A percentile compares a stretch with the other conserved stretches of the same genome.
These are phyloP conservation scores for Vicia faba DNA, from an alignment of 306 rosid genomes.

Conservation along the genomic window DNA sequence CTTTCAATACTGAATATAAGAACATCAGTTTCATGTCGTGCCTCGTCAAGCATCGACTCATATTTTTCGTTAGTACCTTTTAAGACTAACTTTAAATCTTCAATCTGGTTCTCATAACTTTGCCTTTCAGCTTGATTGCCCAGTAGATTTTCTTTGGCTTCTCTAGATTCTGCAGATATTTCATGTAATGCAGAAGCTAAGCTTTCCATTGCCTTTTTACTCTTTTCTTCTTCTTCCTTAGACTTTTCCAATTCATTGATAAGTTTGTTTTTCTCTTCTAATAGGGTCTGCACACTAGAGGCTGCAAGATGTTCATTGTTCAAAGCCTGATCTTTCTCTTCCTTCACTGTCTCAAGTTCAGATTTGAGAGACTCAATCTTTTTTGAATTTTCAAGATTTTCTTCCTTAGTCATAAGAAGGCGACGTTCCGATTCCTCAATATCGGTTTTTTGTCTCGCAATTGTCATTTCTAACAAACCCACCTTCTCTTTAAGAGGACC, in stretches of 20 bases:
- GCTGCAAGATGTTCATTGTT: slow-evolving; percentile 86
- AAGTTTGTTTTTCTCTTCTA: slow-evolving; percentile 88
- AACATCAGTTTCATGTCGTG: slow-evolving; percentile 63
- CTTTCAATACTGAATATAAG: slow-evolving; percentile 57
- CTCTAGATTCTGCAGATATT: slow-evolving; percentile 85
- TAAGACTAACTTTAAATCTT: slow-evolving; percentile 73
- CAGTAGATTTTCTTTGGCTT: slow-evolving; percentile 68
- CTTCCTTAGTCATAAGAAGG: slow-evolving; percentile 58
- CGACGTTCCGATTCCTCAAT: slow-evolving; percentile 67
- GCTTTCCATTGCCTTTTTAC: slow-evolving; percentile 98
- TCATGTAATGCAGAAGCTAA: slow-evolving; percentile 95
- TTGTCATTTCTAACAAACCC: slow-evolving; percentile 79
- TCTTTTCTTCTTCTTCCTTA: slow-evolving; percentile 86
- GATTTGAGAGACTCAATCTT: slow-evolving; percentile 55
- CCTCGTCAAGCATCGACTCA: slow-evolving; percentile 68
- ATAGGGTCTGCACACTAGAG: slow-evolving; percentile 73
- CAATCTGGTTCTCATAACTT: slow-evolving; percentile 62
- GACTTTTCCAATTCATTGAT: slow-evolving; percentile 76
- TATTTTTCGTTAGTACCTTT: slow-evolving; percentile 82
- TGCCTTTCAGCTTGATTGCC: slow-evolving; percentile 59
- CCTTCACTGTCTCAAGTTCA: slow-evolving; percentile 68
- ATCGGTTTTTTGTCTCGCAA: slow-evolving; percentile 66
- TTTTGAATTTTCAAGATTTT: slow-evolving; percentile 57
- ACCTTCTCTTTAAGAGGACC: slow-evolving; percentile 76
- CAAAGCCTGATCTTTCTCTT: slow-evolving; percentile 82